phyloP scores from a whole-genome alignment of 2,329 filamentous ascomycete genomes.

The Talaromyces sp. region DNA sequence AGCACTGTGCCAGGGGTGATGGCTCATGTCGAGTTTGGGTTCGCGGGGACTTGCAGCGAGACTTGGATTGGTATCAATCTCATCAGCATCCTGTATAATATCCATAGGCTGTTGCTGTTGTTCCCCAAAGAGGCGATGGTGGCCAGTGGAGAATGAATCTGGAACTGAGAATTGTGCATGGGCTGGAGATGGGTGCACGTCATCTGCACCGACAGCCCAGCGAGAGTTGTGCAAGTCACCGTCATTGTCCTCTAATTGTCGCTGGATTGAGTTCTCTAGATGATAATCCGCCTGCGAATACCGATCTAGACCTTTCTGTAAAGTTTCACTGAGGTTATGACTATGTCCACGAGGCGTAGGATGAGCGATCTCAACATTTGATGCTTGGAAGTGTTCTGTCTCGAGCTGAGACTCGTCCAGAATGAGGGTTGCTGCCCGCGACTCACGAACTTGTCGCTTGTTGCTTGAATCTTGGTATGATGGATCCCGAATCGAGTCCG shows the following conservation, averaged over 20 bases:
- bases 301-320: conserved; percentile 75
- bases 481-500: conserved; percentile 27
- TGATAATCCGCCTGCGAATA: conserved; percentile 72
- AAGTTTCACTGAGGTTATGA: conserved; percentile 71
- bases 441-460: conserved; percentile 23
- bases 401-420: conserved; percentile 22
- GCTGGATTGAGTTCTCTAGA: conserved; percentile 72
- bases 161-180: conserved; percentile 14
- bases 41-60: conserved; percentile 61
- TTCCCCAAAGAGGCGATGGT: conserved; percentile 35
- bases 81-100: conserved; percentile 53
- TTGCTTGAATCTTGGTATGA: conserved; percentile 30
- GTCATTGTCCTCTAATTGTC: conserved; percentile 69
- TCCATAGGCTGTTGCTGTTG: conserved; percentile 29
- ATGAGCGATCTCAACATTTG: conserved; percentile 54
- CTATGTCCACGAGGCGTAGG: conserved; percentile 60
- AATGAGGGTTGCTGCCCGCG: conserved; percentile 29
- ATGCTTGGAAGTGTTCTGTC: conserved; percentile 41
- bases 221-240: conserved; percentile 29
- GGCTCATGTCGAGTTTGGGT: conserved; percentile 27
- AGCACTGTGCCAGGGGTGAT: conserved; percentile 34
- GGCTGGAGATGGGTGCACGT: conserved; percentile 23
- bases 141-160: conserved; percentile 27
- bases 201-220: conserved; percentile 37
- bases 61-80: conserved; percentile 72